A percentile compares a stretch with the other conserved stretches of the same genome.
phyloP scores from a whole-genome alignment of 176 grass and related monocot species.

The Oryza punctata region DNA sequence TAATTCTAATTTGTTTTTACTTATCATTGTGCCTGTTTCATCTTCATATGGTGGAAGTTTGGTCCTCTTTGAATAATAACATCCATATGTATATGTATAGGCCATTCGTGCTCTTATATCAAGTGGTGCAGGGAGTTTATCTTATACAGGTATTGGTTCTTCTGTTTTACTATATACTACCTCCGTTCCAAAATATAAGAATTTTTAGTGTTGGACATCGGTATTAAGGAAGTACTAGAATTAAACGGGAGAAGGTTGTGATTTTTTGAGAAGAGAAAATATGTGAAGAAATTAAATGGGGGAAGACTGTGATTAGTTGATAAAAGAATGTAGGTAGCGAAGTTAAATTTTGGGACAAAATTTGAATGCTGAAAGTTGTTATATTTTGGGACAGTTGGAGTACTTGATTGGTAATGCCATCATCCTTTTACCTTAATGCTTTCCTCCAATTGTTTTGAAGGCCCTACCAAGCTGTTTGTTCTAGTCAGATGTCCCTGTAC shows the following conservation, averaged over 20 bases:
- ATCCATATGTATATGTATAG: conserved; percentile 47
- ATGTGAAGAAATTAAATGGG: too few relatives aligned
- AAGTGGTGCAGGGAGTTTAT: conserved; percentile 81
- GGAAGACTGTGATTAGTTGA: too few relatives aligned
- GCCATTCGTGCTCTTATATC: conserved; percentile 83
- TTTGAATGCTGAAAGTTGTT: too few relatives aligned
- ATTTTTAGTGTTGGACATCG: too few relatives aligned
- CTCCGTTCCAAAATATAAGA: too few relatives aligned
- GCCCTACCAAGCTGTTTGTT: conserved; percentile 83
- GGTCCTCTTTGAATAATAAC: conserved; percentile 15
- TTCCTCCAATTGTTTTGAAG: conserved; percentile 47
- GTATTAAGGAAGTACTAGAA: too few relatives aligned
- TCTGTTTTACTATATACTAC: conserved; percentile 5
- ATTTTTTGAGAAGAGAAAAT: too few relatives aligned
- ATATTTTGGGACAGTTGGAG: too few relatives aligned
- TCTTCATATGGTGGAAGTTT: not conserved
- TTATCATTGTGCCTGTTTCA: conserved; percentile 7
- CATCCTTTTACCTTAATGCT: conserved; percentile 17
- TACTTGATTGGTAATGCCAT: conserved; percentile 12
- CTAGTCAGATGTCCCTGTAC: conserved; percentile 67
- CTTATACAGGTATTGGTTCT: conserved; percentile 58
- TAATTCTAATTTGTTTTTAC: not conserved
- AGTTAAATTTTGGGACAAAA: too few relatives aligned
- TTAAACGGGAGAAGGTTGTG: too few relatives aligned
- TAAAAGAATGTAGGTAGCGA: too few relatives aligned